These are phyloP conservation scores for Posidonia australis DNA, from an alignment of 106 monocot genomes.

Conservation along the genomic window DNA sequence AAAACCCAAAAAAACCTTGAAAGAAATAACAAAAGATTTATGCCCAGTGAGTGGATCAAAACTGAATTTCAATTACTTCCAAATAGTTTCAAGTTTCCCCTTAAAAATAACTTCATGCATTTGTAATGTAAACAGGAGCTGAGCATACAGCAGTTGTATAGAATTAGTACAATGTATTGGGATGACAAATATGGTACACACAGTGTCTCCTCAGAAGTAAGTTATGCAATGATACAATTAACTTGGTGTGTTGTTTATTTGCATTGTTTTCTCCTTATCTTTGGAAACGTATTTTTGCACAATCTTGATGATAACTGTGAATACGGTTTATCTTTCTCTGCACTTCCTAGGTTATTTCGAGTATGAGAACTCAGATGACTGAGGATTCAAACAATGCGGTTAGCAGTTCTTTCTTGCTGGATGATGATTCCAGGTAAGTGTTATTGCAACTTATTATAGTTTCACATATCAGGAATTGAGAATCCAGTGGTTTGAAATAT, in stretches of 20 bases:
- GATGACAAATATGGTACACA: conserved; percentile 64
- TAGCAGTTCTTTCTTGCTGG: conserved; percentile 66
- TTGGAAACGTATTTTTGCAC: not conserved
- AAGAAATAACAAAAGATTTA: conserved; percentile 66
- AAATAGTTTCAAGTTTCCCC: not conserved
- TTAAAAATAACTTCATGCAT: not conserved
- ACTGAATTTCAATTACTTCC: not conserved
- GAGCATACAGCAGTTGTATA: conserved; percentile 58
- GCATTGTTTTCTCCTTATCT: not conserved
- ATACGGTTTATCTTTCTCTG: not conserved
- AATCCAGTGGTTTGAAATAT: not conserved
- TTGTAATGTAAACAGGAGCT: conserved; percentile 33
- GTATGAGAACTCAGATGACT: conserved; percentile 63
- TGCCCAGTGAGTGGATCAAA: conserved; percentile 48
- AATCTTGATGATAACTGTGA: not conserved
- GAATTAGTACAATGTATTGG: conserved; percentile 77
- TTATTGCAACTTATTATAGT: not conserved
- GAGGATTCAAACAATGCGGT: conserved; percentile 64
- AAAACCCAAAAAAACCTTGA: conserved; percentile 45
- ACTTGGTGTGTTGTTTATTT: not conserved
- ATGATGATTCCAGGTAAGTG: conserved; percentile 71
- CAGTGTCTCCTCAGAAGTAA: conserved; percentile 59
- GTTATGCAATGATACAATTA: not conserved
- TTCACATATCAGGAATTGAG: not conserved
- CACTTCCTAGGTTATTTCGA: conserved; percentile 47